Evolutionary conservation across 2,329 filamentous ascomycete species (phyloP).

Genomic region (Nemania serpens): DNA sequence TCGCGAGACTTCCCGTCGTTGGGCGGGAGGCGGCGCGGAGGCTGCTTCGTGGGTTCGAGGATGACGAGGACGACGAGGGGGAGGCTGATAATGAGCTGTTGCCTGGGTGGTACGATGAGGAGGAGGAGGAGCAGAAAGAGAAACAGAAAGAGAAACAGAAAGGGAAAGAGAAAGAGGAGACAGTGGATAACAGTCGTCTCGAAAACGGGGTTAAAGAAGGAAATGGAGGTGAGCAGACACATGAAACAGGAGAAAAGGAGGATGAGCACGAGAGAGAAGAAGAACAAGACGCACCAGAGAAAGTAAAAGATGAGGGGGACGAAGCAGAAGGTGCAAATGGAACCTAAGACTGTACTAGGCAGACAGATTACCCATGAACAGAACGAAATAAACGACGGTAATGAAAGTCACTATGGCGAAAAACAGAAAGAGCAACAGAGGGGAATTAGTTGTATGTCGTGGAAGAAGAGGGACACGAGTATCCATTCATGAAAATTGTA

Average conservation of each 20-base stretch:
- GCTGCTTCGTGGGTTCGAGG: slow-evolving; percentile 43
- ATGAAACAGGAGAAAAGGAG: not conserved
- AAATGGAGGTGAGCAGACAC: not conserved
- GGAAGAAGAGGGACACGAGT: too few relatives aligned
- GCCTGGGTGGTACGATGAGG: slow-evolving; percentile 43
- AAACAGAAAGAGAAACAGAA: not conserved
- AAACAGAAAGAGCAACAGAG: too few relatives aligned
- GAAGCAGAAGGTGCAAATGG: too few relatives aligned
- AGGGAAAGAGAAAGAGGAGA: not conserved
- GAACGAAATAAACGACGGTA: not conserved
- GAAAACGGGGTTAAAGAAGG: not conserved
- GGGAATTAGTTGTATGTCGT: too few relatives aligned
- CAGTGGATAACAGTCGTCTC: too few relatives aligned
- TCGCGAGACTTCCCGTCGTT: slow-evolving; percentile 47
- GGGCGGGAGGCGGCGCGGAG: slow-evolving; percentile 47
- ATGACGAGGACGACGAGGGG: slow-evolving; percentile 44
- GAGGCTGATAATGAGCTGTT: slow-evolving; percentile 51
- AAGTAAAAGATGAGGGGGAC: not conserved
- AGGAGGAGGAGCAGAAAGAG: slow-evolving; percentile 17
- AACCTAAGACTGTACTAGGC: not conserved
- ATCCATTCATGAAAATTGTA: too few relatives aligned
- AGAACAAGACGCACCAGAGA: not conserved
- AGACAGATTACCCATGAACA: not conserved
- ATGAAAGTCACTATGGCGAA: too few relatives aligned
- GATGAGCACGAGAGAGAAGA: not conserved